Percentiles rank a stretch among this genome's conserved stretches.
These are phyloP conservation scores for Trichoderma aggressivum DNA, from an alignment of 2,329 filamentous ascomycete species.

Conservation along the genomic window DNA sequence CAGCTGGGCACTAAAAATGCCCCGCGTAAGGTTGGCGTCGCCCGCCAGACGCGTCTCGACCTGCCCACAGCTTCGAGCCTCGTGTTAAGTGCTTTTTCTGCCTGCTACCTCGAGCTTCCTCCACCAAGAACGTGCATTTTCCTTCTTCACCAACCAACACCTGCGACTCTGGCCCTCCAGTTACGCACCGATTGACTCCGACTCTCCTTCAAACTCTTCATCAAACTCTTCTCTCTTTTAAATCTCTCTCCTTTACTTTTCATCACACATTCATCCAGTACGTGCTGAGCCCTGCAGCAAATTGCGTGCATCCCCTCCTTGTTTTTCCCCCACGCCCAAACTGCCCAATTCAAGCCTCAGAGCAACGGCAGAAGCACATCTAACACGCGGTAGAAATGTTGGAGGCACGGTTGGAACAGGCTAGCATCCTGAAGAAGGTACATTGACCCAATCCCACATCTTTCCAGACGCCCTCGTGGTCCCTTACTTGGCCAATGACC, in stretches of 20 bases:
- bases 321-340: not conserved
- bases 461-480: not conserved
- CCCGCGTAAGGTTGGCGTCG: conserved; percentile 34
- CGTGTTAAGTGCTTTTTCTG: conserved; percentile 22
- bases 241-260: not conserved
- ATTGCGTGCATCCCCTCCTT: conserved; percentile 1
- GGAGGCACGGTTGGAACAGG: conserved; percentile 96
- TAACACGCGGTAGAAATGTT: conserved; percentile 59
- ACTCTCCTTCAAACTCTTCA: not conserved
- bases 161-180: not conserved
- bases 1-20: conserved; percentile 8
- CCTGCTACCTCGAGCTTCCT: conserved; percentile 13
- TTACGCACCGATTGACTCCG: not conserved
- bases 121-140: conserved; percentile 8
- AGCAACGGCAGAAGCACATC: not conserved
- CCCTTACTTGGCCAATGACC: not conserved
- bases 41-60: conserved; percentile 17
- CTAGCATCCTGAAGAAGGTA: conserved; percentile 92
- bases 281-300: not conserved
- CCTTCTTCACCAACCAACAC: not conserved
- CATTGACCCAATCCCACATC: not conserved
- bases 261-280: not conserved
- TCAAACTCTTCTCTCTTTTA: not conserved
- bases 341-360: not conserved
- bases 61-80: conserved; percentile 11